A percentile compares a stretch with the other conserved stretches of the same genome.
These are phyloP conservation scores for Dryas octopetala DNA, from an alignment of 306 rosid genomes.

Conservation along the genomic window DNA sequence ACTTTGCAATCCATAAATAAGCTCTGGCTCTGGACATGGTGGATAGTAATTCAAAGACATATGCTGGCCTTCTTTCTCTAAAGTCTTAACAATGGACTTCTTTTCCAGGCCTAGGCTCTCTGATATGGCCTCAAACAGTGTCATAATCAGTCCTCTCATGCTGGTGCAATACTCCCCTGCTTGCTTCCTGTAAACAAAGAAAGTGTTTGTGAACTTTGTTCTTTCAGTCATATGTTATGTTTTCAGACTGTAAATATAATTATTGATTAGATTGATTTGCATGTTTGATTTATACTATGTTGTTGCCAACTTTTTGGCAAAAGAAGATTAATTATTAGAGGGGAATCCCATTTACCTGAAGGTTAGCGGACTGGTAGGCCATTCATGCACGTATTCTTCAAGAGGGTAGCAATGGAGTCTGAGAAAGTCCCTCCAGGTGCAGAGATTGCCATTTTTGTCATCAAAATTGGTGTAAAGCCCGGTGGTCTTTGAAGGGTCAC, in stretches of 20 bases:
- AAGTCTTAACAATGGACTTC: constrained; percentile 26
- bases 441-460: constrained; percentile 37
- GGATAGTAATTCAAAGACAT: constrained; percentile 61
- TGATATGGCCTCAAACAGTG: constrained; percentile 44
- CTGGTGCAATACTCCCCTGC: constrained; percentile 38
- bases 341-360: constrained; percentile 29
- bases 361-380: constrained; percentile 47
- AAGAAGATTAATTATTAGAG: too few relatives aligned
- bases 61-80: constrained; percentile 48
- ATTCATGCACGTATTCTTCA: constrained; percentile 33
- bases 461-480: constrained; percentile 51
- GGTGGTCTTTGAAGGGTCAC: constrained; percentile 47
- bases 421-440: constrained; percentile 52
- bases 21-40: constrained; percentile 54
- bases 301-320: too few relatives aligned
- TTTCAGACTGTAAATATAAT: too few relatives aligned
- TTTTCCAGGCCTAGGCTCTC: constrained; percentile 16
- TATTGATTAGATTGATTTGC: too few relatives aligned
- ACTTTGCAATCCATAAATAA: constrained; percentile 48
- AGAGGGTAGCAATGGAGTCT: constrained; percentile 49
- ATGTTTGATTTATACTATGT: too few relatives aligned
- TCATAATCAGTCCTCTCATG: constrained; percentile 37
- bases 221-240: too few relatives aligned
- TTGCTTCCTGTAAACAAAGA: constrained; percentile 19
- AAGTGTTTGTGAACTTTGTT: not conserved